A percentile compares a stretch with the other conserved stretches of the same genome.
Conservation (phyloP, 441 rosid species). For the Brassica balearica region DNA sequence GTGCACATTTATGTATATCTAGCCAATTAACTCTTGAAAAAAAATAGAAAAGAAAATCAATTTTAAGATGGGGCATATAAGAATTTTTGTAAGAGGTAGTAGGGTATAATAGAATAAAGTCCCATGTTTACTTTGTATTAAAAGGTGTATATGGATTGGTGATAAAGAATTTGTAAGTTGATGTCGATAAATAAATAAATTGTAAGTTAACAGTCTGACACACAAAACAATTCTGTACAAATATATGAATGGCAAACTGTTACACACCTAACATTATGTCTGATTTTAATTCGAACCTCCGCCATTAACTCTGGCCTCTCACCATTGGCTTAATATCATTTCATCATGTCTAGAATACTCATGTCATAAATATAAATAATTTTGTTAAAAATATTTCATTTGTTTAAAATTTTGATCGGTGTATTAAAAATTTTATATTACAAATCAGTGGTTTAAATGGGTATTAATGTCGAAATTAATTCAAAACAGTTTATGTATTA, state of each 20-base stretch:
- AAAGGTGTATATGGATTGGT: neutral
- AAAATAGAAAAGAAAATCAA: too few relatives aligned
- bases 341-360: neutral
- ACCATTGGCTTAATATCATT: conserved; percentile 3
- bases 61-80: too few relatives aligned
- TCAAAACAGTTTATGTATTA: neutral
- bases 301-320: neutral
- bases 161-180: neutral
- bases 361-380: neutral
- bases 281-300: neutral
- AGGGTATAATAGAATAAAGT: too few relatives aligned
- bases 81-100: too few relatives aligned
- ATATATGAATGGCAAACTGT: neutral
- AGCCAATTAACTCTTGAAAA: too few relatives aligned
- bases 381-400: neutral
- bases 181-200: neutral
- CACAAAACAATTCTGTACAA: neutral
- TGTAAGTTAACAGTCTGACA: neutral
- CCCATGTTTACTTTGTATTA: neutral
- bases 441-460: too few relatives aligned
- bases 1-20: too few relatives aligned
- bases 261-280: conserved; percentile 9
- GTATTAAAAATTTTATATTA: too few relatives aligned
- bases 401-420: neutral
- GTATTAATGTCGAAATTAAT: neutral